Percentiles rank a stretch among this genome's conserved stretches.
phyloP scores from a whole-genome alignment of 2,329 filamentous ascomycete species.

The Aureobasidium sp. region DNA sequence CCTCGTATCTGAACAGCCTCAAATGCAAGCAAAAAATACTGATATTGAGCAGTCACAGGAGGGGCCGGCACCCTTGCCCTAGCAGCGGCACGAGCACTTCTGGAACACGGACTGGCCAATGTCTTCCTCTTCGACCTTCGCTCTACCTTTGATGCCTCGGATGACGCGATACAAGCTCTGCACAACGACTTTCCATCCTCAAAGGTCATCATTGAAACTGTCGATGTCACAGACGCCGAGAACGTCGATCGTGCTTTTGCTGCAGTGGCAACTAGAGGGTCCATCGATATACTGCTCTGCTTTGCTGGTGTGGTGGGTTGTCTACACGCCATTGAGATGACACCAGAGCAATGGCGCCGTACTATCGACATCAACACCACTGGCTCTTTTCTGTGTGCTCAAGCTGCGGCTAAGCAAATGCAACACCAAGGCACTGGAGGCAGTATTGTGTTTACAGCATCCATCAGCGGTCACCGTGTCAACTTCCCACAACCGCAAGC shows the following conservation, averaged over 20 bases:
- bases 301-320: constrained; percentile 63
- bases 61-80: constrained; percentile 57
- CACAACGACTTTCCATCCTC: constrained; percentile 45
- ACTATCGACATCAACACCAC: constrained; percentile 65
- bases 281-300: constrained; percentile 49
- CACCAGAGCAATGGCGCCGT: constrained; percentile 49
- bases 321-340: constrained; percentile 51
- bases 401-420: constrained; percentile 53
- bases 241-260: constrained; percentile 38
- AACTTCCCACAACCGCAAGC: constrained; percentile 64
- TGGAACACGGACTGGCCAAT: constrained; percentile 56
- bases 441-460: constrained; percentile 57
- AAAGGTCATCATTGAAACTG: constrained; percentile 41
- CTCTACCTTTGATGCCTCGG: constrained; percentile 30
- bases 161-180: constrained; percentile 38
- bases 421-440: constrained; percentile 44
- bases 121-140: constrained; percentile 54
- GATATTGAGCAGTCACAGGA: constrained; percentile 46
- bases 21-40: no score
- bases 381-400: constrained; percentile 60
- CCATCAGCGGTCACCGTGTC: constrained; percentile 58
- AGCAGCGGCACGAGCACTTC: constrained; percentile 50
- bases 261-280: constrained; percentile 37
- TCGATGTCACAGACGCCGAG: constrained; percentile 51
- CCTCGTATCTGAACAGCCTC: no score